Evolutionary conservation across 805 yeast species (phyloP).

Genomic region (Myxozyma neotropica): DNA sequence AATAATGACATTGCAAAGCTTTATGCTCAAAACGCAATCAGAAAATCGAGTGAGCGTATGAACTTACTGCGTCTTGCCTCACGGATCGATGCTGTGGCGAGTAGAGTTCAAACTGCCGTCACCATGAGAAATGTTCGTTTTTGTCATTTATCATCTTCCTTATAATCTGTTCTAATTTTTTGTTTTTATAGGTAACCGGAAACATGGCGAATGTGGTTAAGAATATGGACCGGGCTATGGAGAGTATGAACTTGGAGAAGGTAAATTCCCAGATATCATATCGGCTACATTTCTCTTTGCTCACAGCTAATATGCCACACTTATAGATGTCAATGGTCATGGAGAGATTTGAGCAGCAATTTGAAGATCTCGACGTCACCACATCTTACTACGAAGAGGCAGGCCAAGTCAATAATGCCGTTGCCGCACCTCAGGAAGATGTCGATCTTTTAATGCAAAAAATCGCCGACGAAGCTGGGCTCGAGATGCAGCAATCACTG

Average conservation of each 20-base stretch:
- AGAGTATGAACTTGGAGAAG: conserved; percentile 90
- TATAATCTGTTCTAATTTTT: neutral
- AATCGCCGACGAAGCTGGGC: conserved; percentile 96
- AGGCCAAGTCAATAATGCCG: conserved; percentile 83
- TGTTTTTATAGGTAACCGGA: conserved; percentile 72
- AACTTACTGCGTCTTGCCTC: conserved; percentile 81
- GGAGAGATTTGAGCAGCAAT: conserved; percentile 96
- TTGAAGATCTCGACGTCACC: conserved; percentile 92
- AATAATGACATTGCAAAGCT: conserved; percentile 89
- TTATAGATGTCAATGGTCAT: conserved; percentile 76
- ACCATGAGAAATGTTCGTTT: conserved; percentile 67
- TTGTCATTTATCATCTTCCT: neutral
- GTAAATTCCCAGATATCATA: neutral
- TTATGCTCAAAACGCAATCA: conserved; percentile 93
- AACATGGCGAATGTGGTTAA: conserved; percentile 90
- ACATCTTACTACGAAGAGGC: conserved; percentile 91
- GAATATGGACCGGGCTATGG: conserved; percentile 96
- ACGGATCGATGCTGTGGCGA: conserved; percentile 92
- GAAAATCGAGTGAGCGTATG: conserved; percentile 84
- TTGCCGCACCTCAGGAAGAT: conserved; percentile 90
- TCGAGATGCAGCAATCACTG: conserved; percentile 85
- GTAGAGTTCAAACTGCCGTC: conserved; percentile 95
- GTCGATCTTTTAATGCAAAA: conserved; percentile 88
- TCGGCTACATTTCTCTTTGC: too few species aligned
- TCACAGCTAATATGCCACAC: neutral